Percentiles rank a stretch among this genome's conserved stretches.
phyloP scores from a whole-genome alignment of 148 eudicot species.

The Vaccinium macrocarpon region DNA sequence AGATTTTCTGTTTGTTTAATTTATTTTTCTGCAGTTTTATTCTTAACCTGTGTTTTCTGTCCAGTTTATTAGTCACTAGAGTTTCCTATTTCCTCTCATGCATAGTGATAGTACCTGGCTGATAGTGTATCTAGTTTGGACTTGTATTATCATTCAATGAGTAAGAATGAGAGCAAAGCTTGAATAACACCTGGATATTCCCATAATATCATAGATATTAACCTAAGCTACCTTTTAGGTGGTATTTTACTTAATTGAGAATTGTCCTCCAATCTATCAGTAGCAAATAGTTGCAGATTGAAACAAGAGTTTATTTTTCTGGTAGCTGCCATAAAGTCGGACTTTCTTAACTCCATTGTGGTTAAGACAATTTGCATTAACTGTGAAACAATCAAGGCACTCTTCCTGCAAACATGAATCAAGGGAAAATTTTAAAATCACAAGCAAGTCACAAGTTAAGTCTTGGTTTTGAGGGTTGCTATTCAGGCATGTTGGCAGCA shows the following conservation, averaged over 20 bases:
- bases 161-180: background rate
- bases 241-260: background rate
- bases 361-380: too few relatives aligned
- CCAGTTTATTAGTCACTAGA: background rate
- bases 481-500: background rate
- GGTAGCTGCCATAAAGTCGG: background rate
- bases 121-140: background rate
- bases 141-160: background rate
- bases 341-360: background rate
- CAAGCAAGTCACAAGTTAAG: background rate
- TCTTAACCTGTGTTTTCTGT: background rate
- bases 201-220: background rate
- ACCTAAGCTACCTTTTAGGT: background rate
- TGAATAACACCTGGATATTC: background rate
- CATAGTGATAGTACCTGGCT: background rate
- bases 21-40: background rate
- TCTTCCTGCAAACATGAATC: too few relatives aligned
- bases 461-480: background rate
- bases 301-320: background rate
- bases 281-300: background rate
- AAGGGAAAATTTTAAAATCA: background rate
- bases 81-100: background rate
- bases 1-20: slow-evolving; percentile 8
- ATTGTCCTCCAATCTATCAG: background rate
- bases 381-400: too few relatives aligned